Base-by-base conservation (phyloP, 495 filamentous ascomycete species). In the Lindgomyces ingoldianus region DNA sequence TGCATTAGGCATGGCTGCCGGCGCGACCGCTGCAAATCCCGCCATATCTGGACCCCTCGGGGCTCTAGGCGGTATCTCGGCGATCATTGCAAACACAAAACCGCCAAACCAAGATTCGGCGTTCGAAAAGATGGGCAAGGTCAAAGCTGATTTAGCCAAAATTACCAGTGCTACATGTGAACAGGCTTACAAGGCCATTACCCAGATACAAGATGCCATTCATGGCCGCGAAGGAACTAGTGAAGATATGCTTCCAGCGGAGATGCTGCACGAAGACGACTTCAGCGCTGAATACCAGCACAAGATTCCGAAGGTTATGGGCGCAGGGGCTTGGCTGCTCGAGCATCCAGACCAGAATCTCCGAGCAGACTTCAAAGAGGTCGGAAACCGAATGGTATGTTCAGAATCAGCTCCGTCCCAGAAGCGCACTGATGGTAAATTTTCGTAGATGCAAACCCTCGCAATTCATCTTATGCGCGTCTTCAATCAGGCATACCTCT, bases 301-400 rank as follows among this genome's bases (percentile, higher is more conserved):
- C 21, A 18, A 18, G n/a, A 48, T 48, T 24, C n/a, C 45, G 16
- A 18, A 48, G 45, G 45, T 48, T 24, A 48, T 48, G 45, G 45
- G 45, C 16, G 21, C 16, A 24, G 45, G 45, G 16, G 45, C 45
- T 24, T 48, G 45, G 45, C 21, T 48, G 21, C 45, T 48, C 21
- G 45, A 48, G 16, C 45, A 48, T 24, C 45, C 45, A 24, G 45
- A 18, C 21, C 45, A 48, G 21, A 24, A 48, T 24, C 45, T 48
- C 45, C 45, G 45, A 18, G 45, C 45, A 24, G 21, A 48, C 45
- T 48, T 48, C 21, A 24, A 48, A 18, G 45, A 48, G 21, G 45
- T 48, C 21, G 45, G 45, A 48, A 48, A 48, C n/a, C 45, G 45
- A 48, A 48, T 48, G 45, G 45, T 48, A 48, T 39, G 33, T 39